These are phyloP conservation scores for Eucalyptus curtisii DNA, from an alignment of 345 rosid genomes.

Conservation along the genomic window DNA sequence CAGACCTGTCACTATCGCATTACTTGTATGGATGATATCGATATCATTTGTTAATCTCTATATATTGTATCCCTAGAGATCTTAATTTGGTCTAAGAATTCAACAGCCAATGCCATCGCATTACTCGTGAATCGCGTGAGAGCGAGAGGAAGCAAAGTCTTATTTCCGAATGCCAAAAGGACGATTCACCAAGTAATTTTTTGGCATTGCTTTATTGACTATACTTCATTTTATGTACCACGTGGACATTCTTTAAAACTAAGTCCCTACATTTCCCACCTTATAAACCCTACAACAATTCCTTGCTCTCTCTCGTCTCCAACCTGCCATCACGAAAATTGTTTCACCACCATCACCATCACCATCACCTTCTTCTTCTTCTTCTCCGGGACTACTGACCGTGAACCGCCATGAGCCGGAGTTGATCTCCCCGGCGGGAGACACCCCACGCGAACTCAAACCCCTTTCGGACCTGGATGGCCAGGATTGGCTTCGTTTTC, in stretches of 20 bases:
- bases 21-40: background rate
- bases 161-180: background rate
- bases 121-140: too few species aligned
- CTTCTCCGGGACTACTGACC: background rate
- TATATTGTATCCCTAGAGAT: too few species aligned
- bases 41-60: too few species aligned
- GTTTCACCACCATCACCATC: background rate
- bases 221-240: background rate
- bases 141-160: background rate
- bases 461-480: background rate
- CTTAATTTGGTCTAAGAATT: too few species aligned
- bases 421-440: background rate
- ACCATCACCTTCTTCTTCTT: background rate
- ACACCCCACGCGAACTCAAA: background rate
- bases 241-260: background rate
- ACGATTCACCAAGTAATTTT: background rate
- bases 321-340: background rate
- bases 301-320: background rate
- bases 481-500: background rate
- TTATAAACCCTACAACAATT: background rate
- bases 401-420: background rate
- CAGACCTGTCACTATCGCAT: background rate
- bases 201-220: background rate
- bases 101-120: too few species aligned
- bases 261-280: background rate